phyloP scores from a whole-genome alignment of 2,329 filamentous ascomycete species.

The Ascochyta koolunga region DNA sequence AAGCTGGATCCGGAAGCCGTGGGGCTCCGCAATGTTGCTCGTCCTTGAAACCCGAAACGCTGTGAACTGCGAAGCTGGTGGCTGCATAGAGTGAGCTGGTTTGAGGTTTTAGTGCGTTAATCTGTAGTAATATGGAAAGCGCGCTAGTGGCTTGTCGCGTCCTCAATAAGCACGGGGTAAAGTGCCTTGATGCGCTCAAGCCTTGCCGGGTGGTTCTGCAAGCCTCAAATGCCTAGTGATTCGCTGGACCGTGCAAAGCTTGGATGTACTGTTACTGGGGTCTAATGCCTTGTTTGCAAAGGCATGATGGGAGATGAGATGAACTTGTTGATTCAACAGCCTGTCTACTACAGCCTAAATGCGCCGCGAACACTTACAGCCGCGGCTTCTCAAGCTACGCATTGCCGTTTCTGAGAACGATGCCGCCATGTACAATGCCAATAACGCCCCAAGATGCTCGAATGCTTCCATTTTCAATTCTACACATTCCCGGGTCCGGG shows the following conservation, averaged over 20 bases:
- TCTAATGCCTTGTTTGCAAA: background rate
- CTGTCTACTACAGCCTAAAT: conserved; percentile 13
- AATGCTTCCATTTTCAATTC: conserved; percentile 9
- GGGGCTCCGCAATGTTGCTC: background rate
- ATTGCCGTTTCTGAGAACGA: background rate
- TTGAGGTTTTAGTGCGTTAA: conserved; percentile 26
- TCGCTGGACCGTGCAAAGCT: conserved; percentile 6
- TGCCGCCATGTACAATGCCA: background rate
- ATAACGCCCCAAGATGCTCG: conserved; percentile 32
- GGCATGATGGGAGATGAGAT: background rate
- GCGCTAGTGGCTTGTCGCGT: conserved; percentile 9
- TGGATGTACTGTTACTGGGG: conserved; percentile 1
- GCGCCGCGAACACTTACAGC: background rate
- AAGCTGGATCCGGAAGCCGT: background rate
- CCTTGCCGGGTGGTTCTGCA: conserved; percentile 7
- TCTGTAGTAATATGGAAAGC: conserved; percentile 14
- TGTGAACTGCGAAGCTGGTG: conserved; percentile 10
- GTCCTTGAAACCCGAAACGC: background rate
- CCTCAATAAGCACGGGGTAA: conserved; percentile 9
- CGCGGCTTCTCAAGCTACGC: conserved; percentile 1
- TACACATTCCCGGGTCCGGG: conserved; percentile 45
- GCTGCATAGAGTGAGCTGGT: conserved; percentile 17
- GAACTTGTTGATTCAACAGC: background rate
- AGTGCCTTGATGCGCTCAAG: conserved; percentile 13
- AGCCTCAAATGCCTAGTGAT: conserved; percentile 9